Base-by-base conservation (phyloP, 78 protist species). In the Guillardia theta region DNA sequence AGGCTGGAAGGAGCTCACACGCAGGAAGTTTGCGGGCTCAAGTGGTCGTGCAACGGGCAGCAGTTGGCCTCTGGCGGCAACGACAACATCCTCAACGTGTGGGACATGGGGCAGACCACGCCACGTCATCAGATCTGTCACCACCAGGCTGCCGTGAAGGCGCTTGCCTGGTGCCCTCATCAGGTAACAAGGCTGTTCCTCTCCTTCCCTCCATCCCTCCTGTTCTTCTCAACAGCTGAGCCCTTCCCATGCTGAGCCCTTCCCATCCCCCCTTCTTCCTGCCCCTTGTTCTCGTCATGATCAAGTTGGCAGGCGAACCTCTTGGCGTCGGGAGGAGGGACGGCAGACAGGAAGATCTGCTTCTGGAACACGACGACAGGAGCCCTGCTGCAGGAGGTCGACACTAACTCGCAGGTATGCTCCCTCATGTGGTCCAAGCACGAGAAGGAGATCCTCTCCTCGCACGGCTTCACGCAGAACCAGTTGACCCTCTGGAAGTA, bases 271-370 rank as follows among this genome's bases (percentile, higher is more conserved):
- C n/a, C n/a, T n/a, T n/a, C n/a, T 94, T 95, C n/a, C n/a, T n/a
- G n/a, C n/a, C n/a, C n/a, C n/a, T n/a, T n/a, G n/a, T n/a, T n/a
- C n/a, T n/a, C n/a, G n/a, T n/a, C n/a, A n/a, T n/a, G n/a, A n/a
- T n/a, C n/a, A n/a, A n/a, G n/a, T n/a, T n/a, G n/a, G n/a, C n/a
- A n/a, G 83, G 21, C 27, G 1, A 97, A 96, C 94, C 97, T 99
- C 24, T 97, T 99, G 6, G 99, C 99, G 24, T 92, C 99, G 24
- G 99, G 99, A 37, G 99, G 99, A 33, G 99, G 99, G 41, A 98
- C 99, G 0, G 99, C 99, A 8, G 99, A 99, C 64, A 96, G 98
- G 43, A 93, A 92, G 96, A 98, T 99, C 88, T 96, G 98, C 36
- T 98, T 99, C 97, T 99, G 99, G 99, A 98, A 99, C 98, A 96